Evolutionary conservation across 345 rosid genomes (phyloP), one percentile per base, ranked within the genome.

Genomic region (Gossypium ekmanianum): DNA sequence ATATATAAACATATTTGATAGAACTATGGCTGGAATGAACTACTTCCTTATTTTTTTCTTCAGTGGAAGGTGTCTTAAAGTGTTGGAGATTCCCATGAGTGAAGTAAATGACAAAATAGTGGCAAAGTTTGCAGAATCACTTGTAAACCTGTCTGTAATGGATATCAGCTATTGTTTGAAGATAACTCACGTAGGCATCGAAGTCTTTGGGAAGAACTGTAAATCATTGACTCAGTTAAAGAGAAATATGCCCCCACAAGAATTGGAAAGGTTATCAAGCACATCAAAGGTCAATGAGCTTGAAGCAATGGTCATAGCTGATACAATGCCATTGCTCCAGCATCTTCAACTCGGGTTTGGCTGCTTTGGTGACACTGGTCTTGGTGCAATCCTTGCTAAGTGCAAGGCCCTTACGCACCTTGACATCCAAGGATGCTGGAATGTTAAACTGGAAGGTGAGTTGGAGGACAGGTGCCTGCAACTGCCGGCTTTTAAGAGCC

Each of bases 361-460:
- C 44, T 7, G 58, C 11, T 61, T 76, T 68, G 78, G 78, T 44
- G 73, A 75, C 45, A 27, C 1, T 45, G 78, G 78, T 29, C 41
- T 34, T 48, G 18, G 7, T 11, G 67, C 78, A 12, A 68, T 76
- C 57, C 68, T 68, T 54, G 51, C 74, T 26, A 45, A 68, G 17
- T 75, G 78, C 7, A 56, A 39, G 34, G 73, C 74, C 54, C 74
- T 76, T 16, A 55, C 59, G 14, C 68, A 58, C 57, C 74, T 57
- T 45, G 73, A 76, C 58, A 76, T 76, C 61, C 74, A 27, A 47
- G 68, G 73, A 48, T 67, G 73, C 43, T 67, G 67, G 78, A 68
- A 56, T 45, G 47, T 75, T 59, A 34, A 34, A 34, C 41, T 5
- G 7, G 41, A 34, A 34, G 7, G 7, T 34, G 41, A 34, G 41